A percentile compares a stretch with the other conserved stretches of the same genome.
phyloP scores from a whole-genome alignment of 2,329 filamentous ascomycete species.

The Botrytis byssoidea region DNA sequence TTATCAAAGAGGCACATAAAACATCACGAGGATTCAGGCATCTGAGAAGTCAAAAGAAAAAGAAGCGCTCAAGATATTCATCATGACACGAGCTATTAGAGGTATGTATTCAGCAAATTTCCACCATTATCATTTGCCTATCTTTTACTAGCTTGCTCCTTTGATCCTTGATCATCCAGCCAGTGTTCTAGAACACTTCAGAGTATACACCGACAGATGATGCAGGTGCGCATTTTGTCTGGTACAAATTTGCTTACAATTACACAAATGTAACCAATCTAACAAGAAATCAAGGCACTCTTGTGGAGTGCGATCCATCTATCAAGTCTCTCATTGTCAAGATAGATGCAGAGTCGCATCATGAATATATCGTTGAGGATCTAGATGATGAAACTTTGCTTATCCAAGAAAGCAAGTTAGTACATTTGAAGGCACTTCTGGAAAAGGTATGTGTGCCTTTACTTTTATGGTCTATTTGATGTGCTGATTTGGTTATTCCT shows the following conservation, averaged over 20 bases:
- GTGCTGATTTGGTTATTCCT: constrained; percentile 18
- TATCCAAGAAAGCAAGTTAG: constrained; percentile 71
- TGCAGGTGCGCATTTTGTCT: not conserved
- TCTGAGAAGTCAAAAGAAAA: not conserved
- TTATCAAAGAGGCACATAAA: not conserved
- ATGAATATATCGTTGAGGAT: constrained; percentile 77
- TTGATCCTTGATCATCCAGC: not conserved
- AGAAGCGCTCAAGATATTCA: not conserved
- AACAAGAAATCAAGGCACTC: constrained; percentile 52
- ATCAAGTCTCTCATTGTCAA: constrained; percentile 83
- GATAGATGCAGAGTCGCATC: constrained; percentile 62
- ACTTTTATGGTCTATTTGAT: too few species aligned
- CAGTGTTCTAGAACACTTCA: not conserved
- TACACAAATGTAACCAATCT: not conserved
- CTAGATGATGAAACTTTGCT: constrained; percentile 75
- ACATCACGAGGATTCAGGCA: not conserved
- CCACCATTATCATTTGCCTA: not conserved
- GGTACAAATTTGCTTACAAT: too few species aligned
- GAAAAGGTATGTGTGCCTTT: constrained; percentile 56
- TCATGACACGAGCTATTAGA: constrained; percentile 58
- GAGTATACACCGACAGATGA: not conserved
- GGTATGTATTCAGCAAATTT: constrained; percentile 41
- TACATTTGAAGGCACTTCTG: constrained; percentile 63
- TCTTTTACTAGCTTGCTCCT: not conserved
- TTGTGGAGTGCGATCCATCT: constrained; percentile 80